These are phyloP conservation scores for Amniculicola lignicola DNA, from an alignment of 495 filamentous ascomycete genomes.

Conservation along the genomic window DNA sequence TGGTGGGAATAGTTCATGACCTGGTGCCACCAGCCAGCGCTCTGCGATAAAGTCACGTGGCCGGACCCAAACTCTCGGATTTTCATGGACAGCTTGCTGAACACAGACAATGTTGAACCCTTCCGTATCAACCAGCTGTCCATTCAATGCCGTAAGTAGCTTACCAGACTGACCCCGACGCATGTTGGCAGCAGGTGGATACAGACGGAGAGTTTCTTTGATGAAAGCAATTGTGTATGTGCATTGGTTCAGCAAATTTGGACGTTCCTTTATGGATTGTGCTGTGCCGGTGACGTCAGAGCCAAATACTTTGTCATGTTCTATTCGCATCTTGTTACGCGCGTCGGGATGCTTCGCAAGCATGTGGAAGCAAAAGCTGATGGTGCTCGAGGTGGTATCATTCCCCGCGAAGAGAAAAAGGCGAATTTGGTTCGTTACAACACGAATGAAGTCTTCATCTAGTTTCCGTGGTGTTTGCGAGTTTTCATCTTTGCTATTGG, in stretches of 20 bases:
- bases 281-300: not conserved
- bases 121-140: slow-evolving; percentile 39
- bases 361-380: slow-evolving; percentile 48
- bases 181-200: slow-evolving; percentile 14
- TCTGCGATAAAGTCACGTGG: slow-evolving; percentile 22
- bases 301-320: slow-evolving; percentile 18
- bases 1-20: slow-evolving; percentile 17
- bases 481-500: not conserved
- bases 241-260: slow-evolving; percentile 20
- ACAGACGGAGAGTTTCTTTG: slow-evolving; percentile 27
- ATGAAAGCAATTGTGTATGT: slow-evolving; percentile 21
- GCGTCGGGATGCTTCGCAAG: slow-evolving; percentile 47
- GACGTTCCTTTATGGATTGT: slow-evolving; percentile 9
- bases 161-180: slow-evolving; percentile 16
- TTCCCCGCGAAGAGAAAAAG: slow-evolving; percentile 51
- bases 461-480: not conserved
- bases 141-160: slow-evolving; percentile 24
- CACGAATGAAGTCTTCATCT: slow-evolving; percentile 5
- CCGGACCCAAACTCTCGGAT: slow-evolving; percentile 6
- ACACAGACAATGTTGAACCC: slow-evolving; percentile 24
- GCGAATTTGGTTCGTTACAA: slow-evolving; percentile 11
- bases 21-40: slow-evolving; percentile 13
- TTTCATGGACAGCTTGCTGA: slow-evolving; percentile 23
- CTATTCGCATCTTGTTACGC: slow-evolving; percentile 1
- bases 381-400: slow-evolving; percentile 48